These are phyloP conservation scores for Candida silvicultrix DNA, from an alignment of 805 yeast genomes.

Conservation along the genomic window DNA sequence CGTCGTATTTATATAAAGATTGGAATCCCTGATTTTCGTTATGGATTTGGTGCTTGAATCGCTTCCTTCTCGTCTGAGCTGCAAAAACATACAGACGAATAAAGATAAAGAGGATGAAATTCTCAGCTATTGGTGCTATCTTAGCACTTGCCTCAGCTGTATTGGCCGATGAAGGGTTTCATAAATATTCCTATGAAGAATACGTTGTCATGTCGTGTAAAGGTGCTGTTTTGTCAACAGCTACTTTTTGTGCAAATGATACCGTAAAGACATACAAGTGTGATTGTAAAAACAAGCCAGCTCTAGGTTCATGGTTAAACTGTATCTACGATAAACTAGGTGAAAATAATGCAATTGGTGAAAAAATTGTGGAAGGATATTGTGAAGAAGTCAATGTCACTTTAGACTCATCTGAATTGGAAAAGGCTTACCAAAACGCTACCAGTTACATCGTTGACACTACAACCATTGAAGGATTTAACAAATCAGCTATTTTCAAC, in stretches of 20 bases:
- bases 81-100: too few relatives aligned
- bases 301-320: constrained; percentile 24
- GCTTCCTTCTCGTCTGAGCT: too few relatives aligned
- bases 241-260: constrained; percentile 19
- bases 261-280: constrained; percentile 17
- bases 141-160: not conserved
- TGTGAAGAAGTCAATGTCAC: constrained; percentile 17
- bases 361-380: constrained; percentile 16
- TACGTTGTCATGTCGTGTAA: constrained; percentile 20
- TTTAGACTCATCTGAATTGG: constrained; percentile 29
- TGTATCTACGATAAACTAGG: constrained; percentile 19
- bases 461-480: constrained; percentile 26
- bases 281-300: constrained; percentile 21
- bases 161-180: constrained; percentile 6
- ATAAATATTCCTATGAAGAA: constrained; percentile 15
- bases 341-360: constrained; percentile 6
- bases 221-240: constrained; percentile 16
- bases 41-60: too few relatives aligned
- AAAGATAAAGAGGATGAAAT: too few relatives aligned
- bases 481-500: constrained; percentile 24
- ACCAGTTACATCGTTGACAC: constrained; percentile 33
- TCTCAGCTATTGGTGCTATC: not conserved
- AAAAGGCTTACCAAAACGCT: constrained; percentile 37
- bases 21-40: too few relatives aligned
- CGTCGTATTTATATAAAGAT: too few relatives aligned